Evolutionary conservation across 768 basidiomycete genomes (phyloP), one percentile per base, ranked within the genome.

Genomic region (Collybiopsis confluens): DNA sequence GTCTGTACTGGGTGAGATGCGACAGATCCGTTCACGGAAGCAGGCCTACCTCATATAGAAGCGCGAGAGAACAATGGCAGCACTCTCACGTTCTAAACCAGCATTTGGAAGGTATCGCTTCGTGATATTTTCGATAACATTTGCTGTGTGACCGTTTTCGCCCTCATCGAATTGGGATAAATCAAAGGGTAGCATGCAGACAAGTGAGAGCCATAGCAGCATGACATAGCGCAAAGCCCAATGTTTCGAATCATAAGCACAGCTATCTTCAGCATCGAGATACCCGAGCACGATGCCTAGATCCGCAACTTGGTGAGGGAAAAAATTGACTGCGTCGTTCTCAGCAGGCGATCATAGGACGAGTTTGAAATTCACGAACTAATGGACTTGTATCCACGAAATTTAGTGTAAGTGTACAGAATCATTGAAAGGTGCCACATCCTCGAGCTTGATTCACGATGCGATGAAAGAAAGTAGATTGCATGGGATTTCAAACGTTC

Each of bases 161-260:
- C 59, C 62, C 54, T 88, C 85, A 62, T 93, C 92, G 51, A 97
- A 92, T 61, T 92, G 89, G 27, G 83, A 78, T 36, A 99, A 73
- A 64, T 91, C 86, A 67, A 99, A 99, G 0, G 97, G 97, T 16
- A 98, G 86, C 73, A 90, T 92, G 72, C 90, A 88, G 45, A 97
- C 87, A 21, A 99, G 80, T 20, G 91, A 89, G n/a, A 98, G 77
- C 96, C 96, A 98, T 10, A 97, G 74, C 8, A 99, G 75, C 23
- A 91, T 73, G 27, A 89, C 77, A 63, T 95, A 93, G 56, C 92
- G 86, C 48, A 92, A 66, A 21, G 87, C 72, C 97, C 97, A 98
- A 36, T 84, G 79, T 8, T 66, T 62, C 1, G 65, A 58, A 45
- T 69, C 67, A 53, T 74, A 65, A 13, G 69, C 71, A 10, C 77